Evolutionary conservation across 192 early-diverging fungal species (phyloP), one percentile per base, ranked within the genome.

Genomic region (Pilobolus umbonatus): DNA sequence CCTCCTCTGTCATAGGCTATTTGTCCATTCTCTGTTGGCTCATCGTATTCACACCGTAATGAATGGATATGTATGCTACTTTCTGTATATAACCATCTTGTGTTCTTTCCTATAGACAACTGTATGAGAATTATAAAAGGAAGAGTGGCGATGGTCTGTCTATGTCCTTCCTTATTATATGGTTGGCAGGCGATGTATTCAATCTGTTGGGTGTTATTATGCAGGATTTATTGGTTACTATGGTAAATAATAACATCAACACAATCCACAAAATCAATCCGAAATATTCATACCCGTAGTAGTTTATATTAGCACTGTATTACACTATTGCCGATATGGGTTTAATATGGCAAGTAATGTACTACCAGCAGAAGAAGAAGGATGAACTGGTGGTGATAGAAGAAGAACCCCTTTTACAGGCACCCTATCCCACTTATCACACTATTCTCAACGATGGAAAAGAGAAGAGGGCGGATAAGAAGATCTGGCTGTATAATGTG

Each of bases 31-130:
- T 54, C 5, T 87, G 88, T 65, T 93, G 90, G 90, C 68, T 93
- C 31, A 77, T 89, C 6, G 90, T 93, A 51, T 89, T 88, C 75
- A 79, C 84, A 40, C 91, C 91, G 83, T 85, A 77, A 74, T 71
- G 6, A 26, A 28, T n/a, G n/a, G 12, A 42, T 4, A 10, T 28
- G 1, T 40, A n/a, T n/a, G n/a, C n/a, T n/a, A n/a, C n/a, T n/a
- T 21, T 25, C 0, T 54, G 19, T 45, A 17, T 40, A 19, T 35
- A 22, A 17, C 40, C 15, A 29, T 29, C 32, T 40, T 26, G 26
- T 45, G 10, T 52, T 53, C 36, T 42, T 9, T 50, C 57, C 12
- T 42, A n/a, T n/a, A 85, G 83, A 15, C 89, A 93, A 76, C 72
- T 93, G 28, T 85, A 71, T 60, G 76, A 82, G 57, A 93, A 91